Conservation (phyloP, 2,329 filamentous ascomycete species). For the Zymoseptoria tritici region DNA sequence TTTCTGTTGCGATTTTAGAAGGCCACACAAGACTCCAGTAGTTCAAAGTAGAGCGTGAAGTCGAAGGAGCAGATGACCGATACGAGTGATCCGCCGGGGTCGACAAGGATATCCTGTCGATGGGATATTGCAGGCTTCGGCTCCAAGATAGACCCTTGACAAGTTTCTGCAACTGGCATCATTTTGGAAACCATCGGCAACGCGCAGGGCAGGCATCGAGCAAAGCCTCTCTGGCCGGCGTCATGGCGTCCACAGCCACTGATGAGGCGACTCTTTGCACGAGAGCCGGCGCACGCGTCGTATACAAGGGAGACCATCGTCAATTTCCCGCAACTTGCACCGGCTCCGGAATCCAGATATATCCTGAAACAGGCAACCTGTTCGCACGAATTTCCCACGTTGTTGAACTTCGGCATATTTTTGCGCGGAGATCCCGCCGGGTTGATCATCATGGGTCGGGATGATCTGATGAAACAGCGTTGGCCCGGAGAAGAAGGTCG, state of each 20-base stretch:
- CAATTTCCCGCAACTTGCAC: not conserved
- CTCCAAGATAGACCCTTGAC: not conserved
- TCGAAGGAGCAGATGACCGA: not conserved
- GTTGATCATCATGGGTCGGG: too few relatives aligned
- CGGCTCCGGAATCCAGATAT: too few relatives aligned
- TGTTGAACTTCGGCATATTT: not conserved
- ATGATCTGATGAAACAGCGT: not conserved
- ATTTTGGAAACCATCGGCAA: not conserved
- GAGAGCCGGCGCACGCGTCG: not conserved
- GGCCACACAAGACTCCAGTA: not conserved
- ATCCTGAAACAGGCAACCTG: not conserved
- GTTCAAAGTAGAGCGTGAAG: not conserved
- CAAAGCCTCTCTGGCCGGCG: not conserved
- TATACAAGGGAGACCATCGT: not conserved
- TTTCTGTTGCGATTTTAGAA: not conserved
- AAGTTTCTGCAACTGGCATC: not conserved
- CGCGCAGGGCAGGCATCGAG: not conserved
- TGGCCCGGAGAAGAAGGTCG: not conserved
- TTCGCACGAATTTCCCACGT: not conserved
- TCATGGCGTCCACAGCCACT: not conserved
- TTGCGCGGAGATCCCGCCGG: too few relatives aligned
- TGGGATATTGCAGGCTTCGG: not conserved
- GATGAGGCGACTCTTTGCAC: not conserved
- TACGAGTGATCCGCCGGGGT: not conserved
- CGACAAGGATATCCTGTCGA: not conserved